Percentiles rank a stretch among this genome's conserved stretches.
These are phyloP conservation scores for Ophiobolus disseminans DNA, from an alignment of 2,329 filamentous ascomycete species.

Conservation along the genomic window DNA sequence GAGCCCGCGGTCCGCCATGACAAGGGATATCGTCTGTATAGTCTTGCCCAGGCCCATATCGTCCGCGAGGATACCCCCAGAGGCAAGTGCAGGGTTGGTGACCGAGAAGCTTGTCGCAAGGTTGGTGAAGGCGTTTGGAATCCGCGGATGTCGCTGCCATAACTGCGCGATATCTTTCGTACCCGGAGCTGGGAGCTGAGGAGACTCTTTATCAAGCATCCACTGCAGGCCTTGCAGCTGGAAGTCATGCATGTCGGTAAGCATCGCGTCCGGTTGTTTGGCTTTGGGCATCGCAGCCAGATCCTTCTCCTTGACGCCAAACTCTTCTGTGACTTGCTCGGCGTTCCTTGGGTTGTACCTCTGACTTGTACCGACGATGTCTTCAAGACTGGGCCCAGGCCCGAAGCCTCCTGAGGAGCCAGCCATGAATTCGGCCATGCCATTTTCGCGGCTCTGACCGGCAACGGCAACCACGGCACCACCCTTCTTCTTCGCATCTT, in stretches of 20 bases:
- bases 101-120: slow-evolving; percentile 73
- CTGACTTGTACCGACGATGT: slow-evolving; percentile 71
- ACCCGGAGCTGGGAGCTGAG: slow-evolving; percentile 65
- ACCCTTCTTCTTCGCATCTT: slow-evolving; percentile 37
- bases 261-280: slow-evolving; percentile 69
- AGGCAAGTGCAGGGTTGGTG: slow-evolving; percentile 70
- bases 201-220: slow-evolving; percentile 79
- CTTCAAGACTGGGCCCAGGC: slow-evolving; percentile 62
- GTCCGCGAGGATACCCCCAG: slow-evolving; percentile 85
- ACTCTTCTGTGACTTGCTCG: slow-evolving; percentile 70
- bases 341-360: slow-evolving; percentile 71
- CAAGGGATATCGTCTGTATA: slow-evolving; percentile 81
- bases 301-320: slow-evolving; percentile 74
- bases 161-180: slow-evolving; percentile 74
- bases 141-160: slow-evolving; percentile 66
- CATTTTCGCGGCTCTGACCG: slow-evolving; percentile 40
- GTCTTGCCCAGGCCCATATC: slow-evolving; percentile 96
- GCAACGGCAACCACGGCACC: slow-evolving; percentile 41
- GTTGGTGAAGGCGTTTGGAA: slow-evolving; percentile 64
- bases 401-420: slow-evolving; percentile 33
- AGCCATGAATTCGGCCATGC: slow-evolving; percentile 34
- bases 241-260: slow-evolving; percentile 76
- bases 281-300: slow-evolving; percentile 76
- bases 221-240: slow-evolving; percentile 80
- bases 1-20: slow-evolving; percentile 64